Evolutionary conservation across 768 basidiomycete genomes (phyloP).

Genomic region (Leucocoprinus birnbaumii): DNA sequence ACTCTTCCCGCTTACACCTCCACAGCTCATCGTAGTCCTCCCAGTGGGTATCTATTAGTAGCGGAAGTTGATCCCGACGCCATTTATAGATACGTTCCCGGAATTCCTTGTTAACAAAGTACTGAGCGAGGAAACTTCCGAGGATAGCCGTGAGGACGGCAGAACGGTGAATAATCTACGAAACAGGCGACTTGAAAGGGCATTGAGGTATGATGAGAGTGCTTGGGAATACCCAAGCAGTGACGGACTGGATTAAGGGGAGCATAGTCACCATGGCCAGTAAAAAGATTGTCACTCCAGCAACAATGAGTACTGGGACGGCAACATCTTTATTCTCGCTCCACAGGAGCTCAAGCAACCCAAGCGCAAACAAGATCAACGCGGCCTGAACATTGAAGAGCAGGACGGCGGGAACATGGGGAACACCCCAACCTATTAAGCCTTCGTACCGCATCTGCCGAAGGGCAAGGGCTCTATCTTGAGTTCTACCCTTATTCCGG

Average conservation of each 20-base stretch:
- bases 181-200: conserved; percentile 26
- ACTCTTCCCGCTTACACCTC: not conserved
- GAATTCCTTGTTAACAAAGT: not conserved
- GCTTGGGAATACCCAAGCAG: conserved; percentile 3
- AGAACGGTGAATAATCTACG: conserved; percentile 19
- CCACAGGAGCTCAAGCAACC: conserved; percentile 26
- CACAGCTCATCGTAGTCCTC: conserved; percentile 5
- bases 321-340: conserved; percentile 19
- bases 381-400: conserved; percentile 27
- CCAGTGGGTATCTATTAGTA: conserved; percentile 5
- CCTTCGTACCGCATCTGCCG: conserved; percentile 28
- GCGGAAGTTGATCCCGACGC: conserved; percentile 1
- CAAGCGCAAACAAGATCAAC: conserved; percentile 27
- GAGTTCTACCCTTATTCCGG: conserved; percentile 13
- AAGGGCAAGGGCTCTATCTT: conserved; percentile 16
- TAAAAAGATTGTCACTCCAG: conserved; percentile 19
- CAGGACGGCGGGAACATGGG: conserved; percentile 22
- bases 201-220: conserved; percentile 16
- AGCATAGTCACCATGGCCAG: conserved; percentile 20
- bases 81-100: not conserved
- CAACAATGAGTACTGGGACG: conserved; percentile 16
- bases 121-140: not conserved
- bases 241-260: conserved; percentile 19
- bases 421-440: conserved; percentile 26
- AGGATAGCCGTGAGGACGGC: conserved; percentile 5